phyloP scores from a whole-genome alignment of 2,329 filamentous ascomycete species.

The Trichoderma aggressivum region DNA sequence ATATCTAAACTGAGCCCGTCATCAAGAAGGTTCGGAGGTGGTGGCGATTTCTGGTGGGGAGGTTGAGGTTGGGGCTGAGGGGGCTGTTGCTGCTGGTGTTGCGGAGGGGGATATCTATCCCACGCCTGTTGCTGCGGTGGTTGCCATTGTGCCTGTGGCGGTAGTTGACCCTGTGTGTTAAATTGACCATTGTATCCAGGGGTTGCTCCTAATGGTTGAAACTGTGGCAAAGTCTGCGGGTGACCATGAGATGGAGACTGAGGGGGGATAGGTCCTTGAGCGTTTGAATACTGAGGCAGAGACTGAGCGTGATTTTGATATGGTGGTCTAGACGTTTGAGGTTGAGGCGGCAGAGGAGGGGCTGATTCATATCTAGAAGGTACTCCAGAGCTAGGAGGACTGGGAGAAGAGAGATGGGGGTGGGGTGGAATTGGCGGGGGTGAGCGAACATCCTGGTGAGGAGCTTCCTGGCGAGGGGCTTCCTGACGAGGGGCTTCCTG shows the following conservation, averaged over 20 bases:
- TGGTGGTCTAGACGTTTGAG: neutral
- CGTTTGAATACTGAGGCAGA: neutral
- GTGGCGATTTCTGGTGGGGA: constrained; percentile 17
- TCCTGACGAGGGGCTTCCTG: constrained; percentile 21
- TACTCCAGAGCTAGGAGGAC: constrained; percentile 21
- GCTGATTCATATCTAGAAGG: constrained; percentile 47
- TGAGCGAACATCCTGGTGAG: constrained; percentile 18
- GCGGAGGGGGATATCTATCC: constrained; percentile 14
- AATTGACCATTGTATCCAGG: constrained; percentile 14
- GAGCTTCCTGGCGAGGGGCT: neutral
- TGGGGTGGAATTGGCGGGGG: constrained; percentile 28
- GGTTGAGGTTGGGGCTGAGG: neutral
- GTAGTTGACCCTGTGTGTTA: constrained; percentile 23
- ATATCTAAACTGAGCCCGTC: constrained; percentile 52
- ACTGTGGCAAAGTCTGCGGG: neutral
- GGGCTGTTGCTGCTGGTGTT: constrained; percentile 22
- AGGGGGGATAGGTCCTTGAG: neutral
- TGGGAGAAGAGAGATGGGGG: constrained; percentile 25
- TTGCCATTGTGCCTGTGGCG: constrained; percentile 26
- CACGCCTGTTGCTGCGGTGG: constrained; percentile 25
- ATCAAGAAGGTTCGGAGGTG: constrained; percentile 52
- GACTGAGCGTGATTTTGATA: constrained; percentile 2
- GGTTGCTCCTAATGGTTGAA: neutral
- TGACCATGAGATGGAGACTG: constrained; percentile 1
- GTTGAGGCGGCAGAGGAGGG: constrained; percentile 43